A percentile compares a stretch with the other conserved stretches of the same genome.
These are phyloP conservation scores for Soucietia sequanensis DNA, from an alignment of 805 yeast genomes.

Conservation along the genomic window DNA sequence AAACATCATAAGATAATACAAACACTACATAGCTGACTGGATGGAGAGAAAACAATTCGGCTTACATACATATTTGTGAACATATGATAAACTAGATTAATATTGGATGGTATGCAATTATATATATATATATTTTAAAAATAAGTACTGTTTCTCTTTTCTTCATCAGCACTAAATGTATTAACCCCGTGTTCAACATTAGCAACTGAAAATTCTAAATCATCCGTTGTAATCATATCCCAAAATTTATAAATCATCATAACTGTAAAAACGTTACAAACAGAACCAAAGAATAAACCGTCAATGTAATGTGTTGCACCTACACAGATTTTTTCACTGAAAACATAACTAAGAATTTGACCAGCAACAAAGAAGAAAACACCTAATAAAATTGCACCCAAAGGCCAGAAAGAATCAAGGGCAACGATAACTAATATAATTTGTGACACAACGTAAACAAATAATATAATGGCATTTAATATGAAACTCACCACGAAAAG, in stretches of 20 bases:
- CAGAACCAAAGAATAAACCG: conserved; percentile 81
- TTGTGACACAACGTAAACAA: conserved; percentile 66
- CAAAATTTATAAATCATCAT: conserved; percentile 97
- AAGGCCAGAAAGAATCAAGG: conserved; percentile 80
- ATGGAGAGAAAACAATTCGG: too few species aligned
- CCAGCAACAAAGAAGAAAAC: conserved; percentile 74
- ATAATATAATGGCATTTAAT: conserved; percentile 64
- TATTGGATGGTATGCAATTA: too few species aligned
- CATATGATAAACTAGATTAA: too few species aligned
- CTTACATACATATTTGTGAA: too few species aligned
- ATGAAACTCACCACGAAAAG: conserved; percentile 71
- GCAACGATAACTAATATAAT: conserved; percentile 63
- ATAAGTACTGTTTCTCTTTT: conserved; percentile 24
- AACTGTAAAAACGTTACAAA: conserved; percentile 74
- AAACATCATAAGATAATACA: too few species aligned
- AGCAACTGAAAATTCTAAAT: conserved; percentile 83
- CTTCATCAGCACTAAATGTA: conserved; percentile 29
- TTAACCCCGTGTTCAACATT: conserved; percentile 38
- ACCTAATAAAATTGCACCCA: conserved; percentile 78
- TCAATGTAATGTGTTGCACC: conserved; percentile 83
- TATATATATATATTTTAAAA: too few species aligned
- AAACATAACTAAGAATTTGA: conserved; percentile 72
- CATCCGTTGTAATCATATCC: conserved; percentile 95
- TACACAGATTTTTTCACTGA: conserved; percentile 65
- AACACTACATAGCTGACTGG: too few species aligned